Evolutionary conservation across 257 asterid species (phyloP), one percentile per base, ranked within the genome.

Genomic region (Solanum chmielewskii): DNA sequence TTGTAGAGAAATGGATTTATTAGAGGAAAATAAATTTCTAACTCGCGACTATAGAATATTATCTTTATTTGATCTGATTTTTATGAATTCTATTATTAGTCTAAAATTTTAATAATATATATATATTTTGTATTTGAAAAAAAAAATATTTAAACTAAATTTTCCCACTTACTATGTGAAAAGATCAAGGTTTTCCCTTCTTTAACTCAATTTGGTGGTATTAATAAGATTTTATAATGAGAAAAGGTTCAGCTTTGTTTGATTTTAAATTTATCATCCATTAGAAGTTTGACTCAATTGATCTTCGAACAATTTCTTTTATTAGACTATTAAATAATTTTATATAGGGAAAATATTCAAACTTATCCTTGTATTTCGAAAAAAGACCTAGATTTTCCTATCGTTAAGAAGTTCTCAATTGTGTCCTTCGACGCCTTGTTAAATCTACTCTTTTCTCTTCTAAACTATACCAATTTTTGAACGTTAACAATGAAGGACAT

Each of bases 1-100:
- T 88, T 88, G 89, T 37, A 88, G 66, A 86, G 84, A 89, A 87
- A 88, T 85, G 86, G 89, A 80, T 86, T 83, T 84, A 11, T 85
- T 27, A 15, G 39, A 25, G 62, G 84, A 2, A 47, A 47, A 14
- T 1, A 47, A 14, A 47, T 47, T 47, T 47, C 20, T 47, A 47
- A 47, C 7, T 0, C 5, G 2, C 1, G 27, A 8, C 11, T 37
- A 11, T 2, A 2, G 1, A 21, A 74, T 74, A 37, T 37, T 10
- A 74, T 11, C 1, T 73, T 73, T 20, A 75, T 6, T 6, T 1
- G 2, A n/a, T 39, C 20, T 3, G 6, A 12, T 6, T 41, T 41
- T 21, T 39, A 11, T 74, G 33, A 66, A 4, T 74, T 20, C 5
- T 35, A 33, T 70, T 29, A 33, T 20, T 11, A 33, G 14, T 33